Evolutionary conservation across 1,284 basidiomycete species (phyloP), one percentile per base, ranked within the genome.

Genomic region (Puccinia hordei): DNA sequence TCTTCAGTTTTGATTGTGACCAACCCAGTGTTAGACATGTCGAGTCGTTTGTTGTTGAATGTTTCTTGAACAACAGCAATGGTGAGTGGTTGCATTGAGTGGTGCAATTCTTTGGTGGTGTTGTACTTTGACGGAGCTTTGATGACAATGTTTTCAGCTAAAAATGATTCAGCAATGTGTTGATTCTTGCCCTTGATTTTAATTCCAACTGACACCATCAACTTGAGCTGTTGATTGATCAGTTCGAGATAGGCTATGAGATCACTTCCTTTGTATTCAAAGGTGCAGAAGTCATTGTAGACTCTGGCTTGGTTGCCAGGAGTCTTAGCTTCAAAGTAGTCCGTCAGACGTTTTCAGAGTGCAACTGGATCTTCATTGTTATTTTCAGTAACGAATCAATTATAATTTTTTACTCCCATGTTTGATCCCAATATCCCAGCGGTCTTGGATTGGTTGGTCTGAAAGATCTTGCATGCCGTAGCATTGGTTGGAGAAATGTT

Each of bases 271-370:
- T 46, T 66, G 17, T 12, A 66, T 6, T 2, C 2, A 6, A 30
- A 10, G 1, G 24, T 24, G 4, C n/a, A 2, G 12, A 66, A 66
- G 0, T 66, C 30, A 19, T 66, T 46, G 38, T 44, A 66, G 30
- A 66, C 38, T 65, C n/a, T 41, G 38, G 65, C 17, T n/a, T 66
- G 65, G 22, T 66, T 66, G 8, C 44, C 44, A 1, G 3, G 0
- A 6, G 65, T 44, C 22, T 66, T 66, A 8, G 65, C 35, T 24
- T 66, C 65, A 66, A 17, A 66, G 44, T 66, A 19, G 15, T 66
- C 30, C 6, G 44, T 46, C 19, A 66, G 17, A 8, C 41, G 65
- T 66, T 41, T 41, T 38, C 65, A 66, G 12, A 66, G 65, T 10
- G 5, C 15, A 13, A 9, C 6, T 8, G 24, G 65, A 8, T 44